These are phyloP conservation scores for Colletotrichum sp. DNA, from an alignment of 2,329 filamentous ascomycete species.

Conservation along the genomic window DNA sequence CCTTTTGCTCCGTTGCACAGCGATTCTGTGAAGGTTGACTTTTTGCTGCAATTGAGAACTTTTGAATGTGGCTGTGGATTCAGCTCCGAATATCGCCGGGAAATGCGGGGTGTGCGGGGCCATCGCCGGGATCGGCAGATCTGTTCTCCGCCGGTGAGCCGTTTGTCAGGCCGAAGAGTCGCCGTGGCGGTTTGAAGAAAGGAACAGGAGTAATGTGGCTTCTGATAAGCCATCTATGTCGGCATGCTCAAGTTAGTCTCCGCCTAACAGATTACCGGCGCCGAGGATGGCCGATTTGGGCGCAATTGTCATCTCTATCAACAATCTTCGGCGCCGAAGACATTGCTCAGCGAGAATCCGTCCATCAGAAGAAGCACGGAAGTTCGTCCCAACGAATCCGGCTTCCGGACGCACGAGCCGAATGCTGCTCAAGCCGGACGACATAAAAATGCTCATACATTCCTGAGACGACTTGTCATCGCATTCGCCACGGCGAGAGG, in stretches of 20 bases:
- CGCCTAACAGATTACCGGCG: not conserved
- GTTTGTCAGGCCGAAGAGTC: not conserved
- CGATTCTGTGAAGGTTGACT: not conserved
- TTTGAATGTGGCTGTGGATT: not conserved
- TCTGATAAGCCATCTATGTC: not conserved
- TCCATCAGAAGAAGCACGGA: not conserved
- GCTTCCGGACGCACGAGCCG: not conserved
- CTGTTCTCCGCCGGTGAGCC: not conserved
- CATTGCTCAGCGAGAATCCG: not conserved
- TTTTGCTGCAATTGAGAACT: not conserved
- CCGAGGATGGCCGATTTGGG: not conserved
- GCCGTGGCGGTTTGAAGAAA: not conserved
- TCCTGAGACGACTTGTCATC: conserved; percentile 4
- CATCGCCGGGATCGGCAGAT: not conserved
- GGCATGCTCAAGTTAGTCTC: not conserved
- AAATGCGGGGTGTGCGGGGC: not conserved
- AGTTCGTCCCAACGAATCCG: not conserved
- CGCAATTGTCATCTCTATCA: not conserved
- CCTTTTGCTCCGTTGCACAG: not conserved
- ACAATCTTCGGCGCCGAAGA: not conserved
- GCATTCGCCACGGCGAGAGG: conserved; percentile 1
- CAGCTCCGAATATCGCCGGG: not conserved
- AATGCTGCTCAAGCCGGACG: not conserved
- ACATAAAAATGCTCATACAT: conserved; percentile 2
- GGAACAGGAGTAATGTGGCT: not conserved